Percentiles rank a stretch among this genome's conserved stretches.
phyloP scores from a whole-genome alignment of 306 rosid genomes.

The Cucumis melo region DNA sequence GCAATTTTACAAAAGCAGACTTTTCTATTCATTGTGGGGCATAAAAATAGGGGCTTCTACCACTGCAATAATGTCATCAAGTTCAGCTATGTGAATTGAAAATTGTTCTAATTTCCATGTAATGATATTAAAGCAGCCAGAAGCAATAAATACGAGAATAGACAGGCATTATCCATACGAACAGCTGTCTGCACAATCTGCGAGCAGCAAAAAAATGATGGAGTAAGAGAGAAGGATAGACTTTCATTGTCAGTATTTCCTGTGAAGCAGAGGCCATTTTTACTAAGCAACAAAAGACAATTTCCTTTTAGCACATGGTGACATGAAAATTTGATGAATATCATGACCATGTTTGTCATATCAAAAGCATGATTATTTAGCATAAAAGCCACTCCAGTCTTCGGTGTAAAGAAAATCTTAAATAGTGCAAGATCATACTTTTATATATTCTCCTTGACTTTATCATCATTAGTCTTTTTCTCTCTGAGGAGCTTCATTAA shows the following conservation, averaged over 20 bases:
- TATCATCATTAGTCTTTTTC: neutral
- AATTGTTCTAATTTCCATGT: neutral
- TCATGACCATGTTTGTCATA: constrained; percentile 51
- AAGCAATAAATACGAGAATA: constrained; percentile 2
- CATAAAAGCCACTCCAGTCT: neutral
- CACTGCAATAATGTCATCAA: neutral
- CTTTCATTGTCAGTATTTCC: constrained; percentile 19
- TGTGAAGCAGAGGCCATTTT: constrained; percentile 12
- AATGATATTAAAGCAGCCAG: neutral
- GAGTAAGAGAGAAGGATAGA: constrained; percentile 10
- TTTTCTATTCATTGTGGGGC: neutral
- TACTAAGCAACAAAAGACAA: constrained; percentile 11
- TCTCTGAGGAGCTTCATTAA: neutral
- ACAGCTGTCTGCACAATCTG: constrained; percentile 1
- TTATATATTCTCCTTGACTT: neutral
- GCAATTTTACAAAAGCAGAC: neutral
- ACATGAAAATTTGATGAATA: constrained; percentile 19
- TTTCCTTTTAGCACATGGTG: constrained; percentile 12
- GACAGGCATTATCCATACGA: constrained; percentile 5
- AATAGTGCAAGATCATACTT: neutral
- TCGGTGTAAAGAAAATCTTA: neutral
- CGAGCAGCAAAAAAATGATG: constrained; percentile 5
- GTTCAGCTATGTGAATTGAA: neutral
- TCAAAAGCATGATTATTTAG: constrained; percentile 1
- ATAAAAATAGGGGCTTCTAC: neutral